Evolutionary conservation across 2,329 filamentous ascomycete species (phyloP).

Genomic region (Aspergillus sp.): DNA sequence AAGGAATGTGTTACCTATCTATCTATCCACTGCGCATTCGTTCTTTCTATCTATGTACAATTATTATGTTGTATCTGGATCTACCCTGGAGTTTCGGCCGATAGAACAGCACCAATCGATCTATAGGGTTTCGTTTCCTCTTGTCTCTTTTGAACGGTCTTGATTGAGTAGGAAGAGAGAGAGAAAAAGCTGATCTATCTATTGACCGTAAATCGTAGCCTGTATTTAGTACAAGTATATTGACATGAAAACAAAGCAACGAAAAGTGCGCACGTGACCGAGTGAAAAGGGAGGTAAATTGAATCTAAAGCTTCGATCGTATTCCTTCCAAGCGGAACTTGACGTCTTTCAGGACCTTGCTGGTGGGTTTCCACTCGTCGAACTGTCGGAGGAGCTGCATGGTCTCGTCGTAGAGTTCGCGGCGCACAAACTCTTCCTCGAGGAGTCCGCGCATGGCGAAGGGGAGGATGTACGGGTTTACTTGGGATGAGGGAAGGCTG

Average conservation of each 20-base stretch:
- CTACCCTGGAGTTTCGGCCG: not conserved
- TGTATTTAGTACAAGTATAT: not conserved
- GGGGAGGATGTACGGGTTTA: slow-evolving; percentile 87
- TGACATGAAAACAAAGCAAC: not conserved
- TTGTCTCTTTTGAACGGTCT: not conserved
- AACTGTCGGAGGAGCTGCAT: slow-evolving; percentile 79
- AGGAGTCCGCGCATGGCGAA: slow-evolving; percentile 94
- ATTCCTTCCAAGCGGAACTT: slow-evolving; percentile 93
- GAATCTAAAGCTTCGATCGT: slow-evolving; percentile 68
- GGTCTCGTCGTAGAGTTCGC: slow-evolving; percentile 74
- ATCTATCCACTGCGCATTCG: not conserved
- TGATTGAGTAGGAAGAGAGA: not conserved
- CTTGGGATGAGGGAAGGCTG: slow-evolving; percentile 40
- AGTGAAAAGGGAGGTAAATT: not conserved
- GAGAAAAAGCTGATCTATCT: not conserved
- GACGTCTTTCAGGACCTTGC: slow-evolving; percentile 91
- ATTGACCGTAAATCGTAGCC: not conserved
- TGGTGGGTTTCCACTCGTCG: slow-evolving; percentile 87
- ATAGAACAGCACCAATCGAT: not conserved
- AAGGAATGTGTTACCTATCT: not conserved
- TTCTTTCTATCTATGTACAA: not conserved
- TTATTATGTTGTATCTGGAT: not conserved
- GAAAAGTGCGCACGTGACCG: not conserved
- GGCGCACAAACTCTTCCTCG: slow-evolving; percentile 87
- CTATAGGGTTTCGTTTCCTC: not conserved